A percentile compares a stretch with the other conserved stretches of the same genome.
Evolutionary conservation across 176 grass and related monocot genomes (phyloP).

Genomic region (Avena sativa): DNA sequence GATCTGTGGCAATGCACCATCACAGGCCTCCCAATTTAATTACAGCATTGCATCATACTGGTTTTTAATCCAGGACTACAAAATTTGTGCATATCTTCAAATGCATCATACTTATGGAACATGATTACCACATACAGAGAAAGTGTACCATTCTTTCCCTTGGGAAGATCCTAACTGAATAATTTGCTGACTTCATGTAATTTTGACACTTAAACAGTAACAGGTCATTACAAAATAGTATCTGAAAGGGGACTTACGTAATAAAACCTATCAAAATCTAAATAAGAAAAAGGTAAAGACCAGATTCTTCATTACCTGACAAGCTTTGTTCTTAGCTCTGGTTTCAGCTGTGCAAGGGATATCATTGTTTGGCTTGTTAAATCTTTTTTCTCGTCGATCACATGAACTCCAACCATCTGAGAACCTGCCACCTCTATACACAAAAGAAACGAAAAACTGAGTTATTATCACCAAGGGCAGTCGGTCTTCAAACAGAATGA

Average conservation of each 20-base stretch:
- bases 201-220: background rate
- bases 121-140: background rate
- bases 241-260: background rate
- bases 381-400: constrained; percentile 80
- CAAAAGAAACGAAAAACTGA: background rate
- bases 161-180: background rate
- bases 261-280: background rate
- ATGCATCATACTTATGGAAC: background rate
- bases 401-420: constrained; percentile 92
- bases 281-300: background rate
- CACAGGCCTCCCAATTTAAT: background rate
- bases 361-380: constrained; percentile 90
- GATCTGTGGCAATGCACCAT: too few relatives aligned
- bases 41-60: background rate
- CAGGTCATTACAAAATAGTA: background rate
- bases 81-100: background rate
- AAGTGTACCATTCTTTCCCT: background rate
- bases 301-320: constrained; percentile 56
- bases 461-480: constrained; percentile 10
- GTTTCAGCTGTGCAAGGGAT: constrained; percentile 99
- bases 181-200: background rate
- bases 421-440: constrained; percentile 80
- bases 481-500: constrained; percentile 17
- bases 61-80: background rate
- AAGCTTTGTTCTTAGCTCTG: constrained; percentile 97